Conservation (phyloP, 2,329 filamentous ascomycete genomes). For the Epichloe scottii region DNA sequence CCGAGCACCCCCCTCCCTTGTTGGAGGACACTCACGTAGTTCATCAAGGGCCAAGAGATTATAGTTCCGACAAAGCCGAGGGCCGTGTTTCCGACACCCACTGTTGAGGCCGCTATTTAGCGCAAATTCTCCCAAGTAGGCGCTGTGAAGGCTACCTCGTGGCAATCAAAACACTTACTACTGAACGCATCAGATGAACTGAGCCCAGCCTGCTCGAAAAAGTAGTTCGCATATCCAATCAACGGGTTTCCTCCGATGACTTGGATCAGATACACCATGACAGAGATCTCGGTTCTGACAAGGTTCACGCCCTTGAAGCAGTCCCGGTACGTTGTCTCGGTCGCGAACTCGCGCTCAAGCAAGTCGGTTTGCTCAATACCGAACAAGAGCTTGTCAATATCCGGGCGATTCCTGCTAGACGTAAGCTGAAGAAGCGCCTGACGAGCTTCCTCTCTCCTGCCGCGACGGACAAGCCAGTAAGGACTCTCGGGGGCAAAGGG, state of each 20-base stretch:
- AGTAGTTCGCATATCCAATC: constrained; percentile 45
- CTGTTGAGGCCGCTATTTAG: constrained; percentile 1
- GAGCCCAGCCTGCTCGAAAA: constrained; percentile 22
- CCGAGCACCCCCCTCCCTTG: no score
- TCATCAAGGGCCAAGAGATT: constrained; percentile 28
- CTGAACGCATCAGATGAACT: constrained; percentile 11
- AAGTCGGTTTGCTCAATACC: constrained; percentile 47
- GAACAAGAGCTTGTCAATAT: constrained; percentile 30
- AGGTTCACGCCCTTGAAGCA: constrained; percentile 36
- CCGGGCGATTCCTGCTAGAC: constrained; percentile 13
- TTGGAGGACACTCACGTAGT: constrained; percentile 10
- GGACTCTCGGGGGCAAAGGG: constrained; percentile 37
- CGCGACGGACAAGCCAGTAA: constrained; percentile 36
- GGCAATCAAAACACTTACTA: constrained; percentile 6
- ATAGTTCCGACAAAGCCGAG: constrained; percentile 29
- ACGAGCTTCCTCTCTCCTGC: constrained; percentile 27
- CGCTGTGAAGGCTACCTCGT: background rate
- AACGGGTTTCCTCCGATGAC: constrained; percentile 52
- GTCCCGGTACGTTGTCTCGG: constrained; percentile 36
- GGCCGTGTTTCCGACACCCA: constrained; percentile 24
- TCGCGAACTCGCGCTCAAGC: constrained; percentile 37
- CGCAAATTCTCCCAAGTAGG: background rate
- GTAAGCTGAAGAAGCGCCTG: constrained; percentile 30
- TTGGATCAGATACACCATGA: constrained; percentile 52
- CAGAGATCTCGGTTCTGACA: constrained; percentile 42